phyloP scores from a whole-genome alignment of 441 rosid species.

The Hura crepitans region DNA sequence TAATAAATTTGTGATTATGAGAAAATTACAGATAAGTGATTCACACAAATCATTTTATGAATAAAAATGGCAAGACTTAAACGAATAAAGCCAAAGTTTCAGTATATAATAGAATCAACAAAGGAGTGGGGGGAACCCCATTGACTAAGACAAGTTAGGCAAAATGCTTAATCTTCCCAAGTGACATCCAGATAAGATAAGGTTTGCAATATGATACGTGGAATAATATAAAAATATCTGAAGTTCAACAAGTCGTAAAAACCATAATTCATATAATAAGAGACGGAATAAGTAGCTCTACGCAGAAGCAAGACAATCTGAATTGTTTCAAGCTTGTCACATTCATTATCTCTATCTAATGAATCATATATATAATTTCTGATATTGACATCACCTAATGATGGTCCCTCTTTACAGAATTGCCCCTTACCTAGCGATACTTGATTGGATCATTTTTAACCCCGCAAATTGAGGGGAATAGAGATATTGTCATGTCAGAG shows the following conservation, averaged over 20 bases:
- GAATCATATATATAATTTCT: neutral
- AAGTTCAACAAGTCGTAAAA: slow-evolving; percentile 3
- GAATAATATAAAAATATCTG: slow-evolving; percentile 4
- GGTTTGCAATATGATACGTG: neutral
- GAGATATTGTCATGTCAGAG: neutral
- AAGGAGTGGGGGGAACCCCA: neutral
- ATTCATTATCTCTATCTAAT: slow-evolving; percentile 23
- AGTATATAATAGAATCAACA: neutral
- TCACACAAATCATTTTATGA: neutral
- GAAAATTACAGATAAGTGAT: neutral
- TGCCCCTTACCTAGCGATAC: neutral
- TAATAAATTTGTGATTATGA: neutral
- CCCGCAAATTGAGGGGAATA: slow-evolving; percentile 20
- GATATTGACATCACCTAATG: slow-evolving; percentile 19
- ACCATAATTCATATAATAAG: neutral
- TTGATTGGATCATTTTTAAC: slow-evolving; percentile 1
- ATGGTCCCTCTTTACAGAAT: neutral
- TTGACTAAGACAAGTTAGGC: slow-evolving; percentile 16
- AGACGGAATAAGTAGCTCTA: slow-evolving; percentile 10
- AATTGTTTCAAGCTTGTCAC: slow-evolving; percentile 26
- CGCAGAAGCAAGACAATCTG: slow-evolving; percentile 15
- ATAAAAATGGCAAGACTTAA: neutral
- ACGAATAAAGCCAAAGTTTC: neutral
- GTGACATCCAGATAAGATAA: slow-evolving; percentile 16
- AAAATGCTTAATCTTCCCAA: slow-evolving; percentile 1